Conservation (phyloP, 257 asterid genomes). For the Orobanche coerulescens region DNA sequence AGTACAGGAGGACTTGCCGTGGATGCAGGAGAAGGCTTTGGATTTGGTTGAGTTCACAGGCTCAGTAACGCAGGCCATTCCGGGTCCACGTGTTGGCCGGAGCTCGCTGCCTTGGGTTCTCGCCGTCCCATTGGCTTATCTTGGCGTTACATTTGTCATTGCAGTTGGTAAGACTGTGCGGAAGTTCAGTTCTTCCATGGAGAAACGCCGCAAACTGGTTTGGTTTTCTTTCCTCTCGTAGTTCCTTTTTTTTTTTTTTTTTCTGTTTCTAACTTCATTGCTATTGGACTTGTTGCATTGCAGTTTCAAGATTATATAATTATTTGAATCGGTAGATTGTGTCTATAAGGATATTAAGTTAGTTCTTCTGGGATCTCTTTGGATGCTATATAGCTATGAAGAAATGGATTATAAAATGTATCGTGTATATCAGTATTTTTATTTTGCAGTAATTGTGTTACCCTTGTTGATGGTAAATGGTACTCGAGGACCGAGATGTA, state of each 20-base stretch:
- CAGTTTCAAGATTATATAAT: not conserved
- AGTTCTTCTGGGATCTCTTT: not conserved
- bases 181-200: constrained; percentile 73
- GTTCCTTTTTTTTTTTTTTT: not conserved
- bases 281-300: not conserved
- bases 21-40: constrained; percentile 98
- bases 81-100: constrained; percentile 88
- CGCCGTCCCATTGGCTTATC: constrained; percentile 72
- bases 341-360: not conserved
- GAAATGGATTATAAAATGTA: not conserved
- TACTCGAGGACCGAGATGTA: not conserved
- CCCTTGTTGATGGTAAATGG: constrained; percentile 2
- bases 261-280: too few relatives aligned
- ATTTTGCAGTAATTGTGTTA: not conserved
- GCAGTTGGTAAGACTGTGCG: constrained; percentile 74
- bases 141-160: constrained; percentile 72
- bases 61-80: constrained; percentile 87
- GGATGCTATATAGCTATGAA: not conserved
- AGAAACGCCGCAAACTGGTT: constrained; percentile 76
- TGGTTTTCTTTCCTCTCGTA: constrained; percentile 1
- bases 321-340: not conserved
- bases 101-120: constrained; percentile 90
- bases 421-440: not conserved
- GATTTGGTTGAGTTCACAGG: constrained; percentile 94
- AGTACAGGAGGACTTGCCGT: constrained; percentile 88